A percentile compares a stretch with the other conserved stretches of the same genome.
Conservation (phyloP, 2,329 filamentous ascomycete species). For the Mollisia scopiformis region DNA sequence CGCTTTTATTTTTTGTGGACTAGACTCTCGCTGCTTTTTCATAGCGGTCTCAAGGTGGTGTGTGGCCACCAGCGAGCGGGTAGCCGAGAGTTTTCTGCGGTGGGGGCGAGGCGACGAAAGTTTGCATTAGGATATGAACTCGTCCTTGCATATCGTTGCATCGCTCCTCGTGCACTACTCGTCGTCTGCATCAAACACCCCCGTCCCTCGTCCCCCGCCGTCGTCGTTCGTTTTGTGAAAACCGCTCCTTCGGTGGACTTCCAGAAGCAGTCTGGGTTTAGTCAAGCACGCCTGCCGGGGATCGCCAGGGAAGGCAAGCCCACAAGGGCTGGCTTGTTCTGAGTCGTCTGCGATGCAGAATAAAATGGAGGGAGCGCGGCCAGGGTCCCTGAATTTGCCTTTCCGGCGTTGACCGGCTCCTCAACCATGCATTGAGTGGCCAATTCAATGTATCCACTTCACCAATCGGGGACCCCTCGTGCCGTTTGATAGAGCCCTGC, state of each 20-base stretch:
- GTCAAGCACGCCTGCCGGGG: slow-evolving; percentile 8
- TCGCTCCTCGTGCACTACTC: not conserved
- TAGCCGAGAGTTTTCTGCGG: not conserved
- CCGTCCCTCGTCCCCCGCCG: too few species aligned
- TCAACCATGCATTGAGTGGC: not conserved
- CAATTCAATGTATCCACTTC: not conserved
- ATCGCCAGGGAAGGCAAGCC: slow-evolving; percentile 1
- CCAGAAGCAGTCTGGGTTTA: slow-evolving; percentile 6
- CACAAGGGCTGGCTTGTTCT: not conserved
- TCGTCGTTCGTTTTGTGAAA: not conserved
- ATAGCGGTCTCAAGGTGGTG: not conserved
- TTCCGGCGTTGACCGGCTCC: not conserved
- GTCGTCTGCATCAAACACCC: not conserved
- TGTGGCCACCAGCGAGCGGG: not conserved
- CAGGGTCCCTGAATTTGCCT: not conserved
- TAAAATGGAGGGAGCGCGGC: not conserved
- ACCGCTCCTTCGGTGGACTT: slow-evolving; percentile 4
- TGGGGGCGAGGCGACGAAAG: slow-evolving; percentile 1
- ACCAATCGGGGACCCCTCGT: slow-evolving; percentile 8
- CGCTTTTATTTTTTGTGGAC: not conserved
- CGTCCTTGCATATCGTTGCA: slow-evolving; percentile 1
- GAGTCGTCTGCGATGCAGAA: not conserved
- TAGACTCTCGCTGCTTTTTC: slow-evolving; percentile 11
- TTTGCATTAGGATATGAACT: not conserved
- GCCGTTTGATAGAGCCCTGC: not conserved